Conservation (phyloP, 2,329 filamentous ascomycete genomes). For the Cytospora leucostoma region DNA sequence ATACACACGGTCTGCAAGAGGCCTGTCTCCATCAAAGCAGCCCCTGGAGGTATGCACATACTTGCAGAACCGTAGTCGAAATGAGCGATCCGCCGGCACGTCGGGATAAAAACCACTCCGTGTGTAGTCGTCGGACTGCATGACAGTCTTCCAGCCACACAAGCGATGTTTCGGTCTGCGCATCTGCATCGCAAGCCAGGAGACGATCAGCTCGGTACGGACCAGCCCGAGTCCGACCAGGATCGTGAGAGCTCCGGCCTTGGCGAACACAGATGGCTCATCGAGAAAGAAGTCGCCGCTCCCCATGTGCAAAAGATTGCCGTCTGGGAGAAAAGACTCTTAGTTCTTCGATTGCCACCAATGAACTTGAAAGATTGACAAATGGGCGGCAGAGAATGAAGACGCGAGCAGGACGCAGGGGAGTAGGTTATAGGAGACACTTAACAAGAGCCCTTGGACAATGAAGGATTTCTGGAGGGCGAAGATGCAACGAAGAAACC, state of each 20-base stretch:
- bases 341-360: neutral
- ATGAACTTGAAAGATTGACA: no score
- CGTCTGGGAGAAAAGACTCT: neutral
- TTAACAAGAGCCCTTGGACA: no score
- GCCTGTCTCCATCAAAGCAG: constrained; percentile 12
- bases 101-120: neutral
- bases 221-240: constrained; percentile 18
- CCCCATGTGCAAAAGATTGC: neutral
- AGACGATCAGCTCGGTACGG: constrained; percentile 13
- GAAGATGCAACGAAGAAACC: neutral
- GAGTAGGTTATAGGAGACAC: neutral
- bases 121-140: constrained; percentile 19
- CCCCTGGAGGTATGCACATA: neutral
- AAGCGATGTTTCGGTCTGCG: constrained; percentile 2
- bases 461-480: no score
- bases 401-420: neutral
- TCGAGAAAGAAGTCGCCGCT: neutral
- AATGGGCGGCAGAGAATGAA: no score
- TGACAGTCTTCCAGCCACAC: constrained; percentile 10
- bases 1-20: constrained; percentile 24
- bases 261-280: neutral
- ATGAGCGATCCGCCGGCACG: neutral
- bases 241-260: constrained; percentile 3
- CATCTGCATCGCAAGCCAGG: constrained; percentile 4
- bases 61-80: constrained; percentile 13